Evolutionary conservation across 2,329 filamentous ascomycete species (phyloP).

Genomic region (Penicillium glabrum): DNA sequence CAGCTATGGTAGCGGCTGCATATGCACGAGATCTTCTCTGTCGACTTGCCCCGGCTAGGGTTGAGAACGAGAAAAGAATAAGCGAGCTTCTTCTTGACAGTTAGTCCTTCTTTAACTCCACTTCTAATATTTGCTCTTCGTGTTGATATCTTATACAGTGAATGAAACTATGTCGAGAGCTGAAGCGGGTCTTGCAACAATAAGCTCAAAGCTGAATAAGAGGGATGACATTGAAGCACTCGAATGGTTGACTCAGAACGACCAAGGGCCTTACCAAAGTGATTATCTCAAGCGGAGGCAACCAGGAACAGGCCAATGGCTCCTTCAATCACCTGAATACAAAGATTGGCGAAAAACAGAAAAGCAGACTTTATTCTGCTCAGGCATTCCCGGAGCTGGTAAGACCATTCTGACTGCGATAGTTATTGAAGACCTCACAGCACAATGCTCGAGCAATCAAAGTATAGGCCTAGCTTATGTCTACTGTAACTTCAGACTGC

Average conservation of each 20-base stretch:
- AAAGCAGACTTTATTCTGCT: constrained; percentile 2
- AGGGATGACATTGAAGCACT: constrained; percentile 20
- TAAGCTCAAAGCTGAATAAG: background rate
- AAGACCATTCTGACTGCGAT: constrained; percentile 5
- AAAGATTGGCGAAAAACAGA: constrained; percentile 8
- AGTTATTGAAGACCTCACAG: background rate
- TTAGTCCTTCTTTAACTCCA: too few species aligned
- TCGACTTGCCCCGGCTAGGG: too few species aligned
- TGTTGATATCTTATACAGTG: too few species aligned
- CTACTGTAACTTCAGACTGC: constrained; percentile 44
- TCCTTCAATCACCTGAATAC: constrained; percentile 43
- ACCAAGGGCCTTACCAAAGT: constrained; percentile 42
- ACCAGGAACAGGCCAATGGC: constrained; percentile 40
- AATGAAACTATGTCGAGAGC: too few species aligned
- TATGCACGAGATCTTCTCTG: too few species aligned
- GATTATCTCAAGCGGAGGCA: constrained; percentile 41
- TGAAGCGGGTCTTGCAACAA: background rate
- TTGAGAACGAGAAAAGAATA: too few species aligned
- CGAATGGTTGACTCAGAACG: constrained; percentile 41
- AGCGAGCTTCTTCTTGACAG: too few species aligned
- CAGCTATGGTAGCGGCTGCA: too few species aligned
- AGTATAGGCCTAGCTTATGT: constrained; percentile 43
- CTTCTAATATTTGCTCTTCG: too few species aligned
- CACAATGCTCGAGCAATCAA: constrained; percentile 28
- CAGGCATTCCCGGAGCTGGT: constrained; percentile 8